Evolutionary conservation across 2,329 filamentous ascomycete genomes (phyloP).

Genomic region (Talaromyces sp.): DNA sequence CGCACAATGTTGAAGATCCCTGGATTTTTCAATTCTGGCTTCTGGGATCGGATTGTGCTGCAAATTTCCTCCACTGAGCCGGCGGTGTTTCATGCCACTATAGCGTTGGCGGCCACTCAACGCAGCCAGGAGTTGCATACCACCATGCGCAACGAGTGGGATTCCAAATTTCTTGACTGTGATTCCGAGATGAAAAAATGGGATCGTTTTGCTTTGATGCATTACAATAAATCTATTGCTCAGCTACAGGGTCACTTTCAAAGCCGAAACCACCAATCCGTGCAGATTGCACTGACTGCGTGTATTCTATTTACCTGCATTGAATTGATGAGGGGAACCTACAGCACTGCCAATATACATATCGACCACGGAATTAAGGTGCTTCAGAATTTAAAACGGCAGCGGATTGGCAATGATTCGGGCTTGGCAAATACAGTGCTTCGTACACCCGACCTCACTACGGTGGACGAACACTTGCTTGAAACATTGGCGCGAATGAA

Average conservation of each 20-base stretch:
- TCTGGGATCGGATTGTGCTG: constrained; percentile 13
- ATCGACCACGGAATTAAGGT: constrained; percentile 8
- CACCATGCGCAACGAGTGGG: constrained; percentile 4
- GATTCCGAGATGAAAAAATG: constrained; percentile 3
- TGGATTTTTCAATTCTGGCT: neutral
- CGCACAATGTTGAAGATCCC: constrained; percentile 5
- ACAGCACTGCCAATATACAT: constrained; percentile 7
- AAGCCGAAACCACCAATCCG: constrained; percentile 6
- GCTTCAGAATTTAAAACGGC: neutral
- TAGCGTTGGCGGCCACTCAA: constrained; percentile 14
- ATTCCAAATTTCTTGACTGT: constrained; percentile 3
- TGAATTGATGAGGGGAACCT: constrained; percentile 10
- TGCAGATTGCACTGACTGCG: constrained; percentile 6
- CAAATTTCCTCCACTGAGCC: constrained; percentile 13
- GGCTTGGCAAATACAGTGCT: neutral
- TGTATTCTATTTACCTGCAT: constrained; percentile 10
- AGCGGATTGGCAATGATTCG: neutral
- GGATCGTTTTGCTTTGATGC: constrained; percentile 9
- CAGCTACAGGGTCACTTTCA: constrained; percentile 2
- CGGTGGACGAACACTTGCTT: constrained; percentile 8
- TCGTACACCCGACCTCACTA: constrained; percentile 2
- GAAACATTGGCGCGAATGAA: constrained; percentile 10
- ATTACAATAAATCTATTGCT: constrained; percentile 9
- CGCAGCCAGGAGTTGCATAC: constrained; percentile 8
- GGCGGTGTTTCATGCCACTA: constrained; percentile 16